Base-by-base conservation (phyloP, 805 yeast species). In the Starmerella potacharoeniae region DNA sequence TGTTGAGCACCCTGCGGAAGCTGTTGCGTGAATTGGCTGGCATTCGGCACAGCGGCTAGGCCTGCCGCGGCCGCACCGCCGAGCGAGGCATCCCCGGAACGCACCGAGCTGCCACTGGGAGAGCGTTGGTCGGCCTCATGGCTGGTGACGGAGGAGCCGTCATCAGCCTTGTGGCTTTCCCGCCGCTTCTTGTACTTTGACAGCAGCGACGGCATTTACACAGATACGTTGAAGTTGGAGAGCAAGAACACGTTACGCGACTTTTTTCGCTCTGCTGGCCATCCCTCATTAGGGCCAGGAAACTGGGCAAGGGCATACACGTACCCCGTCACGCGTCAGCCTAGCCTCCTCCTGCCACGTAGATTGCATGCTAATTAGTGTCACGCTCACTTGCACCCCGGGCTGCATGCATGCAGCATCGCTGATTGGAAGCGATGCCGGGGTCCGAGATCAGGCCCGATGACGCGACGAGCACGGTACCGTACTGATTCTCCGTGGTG, bases 171-270 rank as follows among this genome's bases (percentile, higher is more conserved):
- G 45, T 49, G 58, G 55, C 64, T 61, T 42, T 60, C 65, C 40
- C 66, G 62, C 55, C 58, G 61, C 56, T 62, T 62, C 50, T 60
- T 55, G 42, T 61, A 60, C 56, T 64, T 64, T 34, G 55, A 57
- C 42, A 55, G 51, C 29, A 52, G 51, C 48, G 59, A 46, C 53
- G 55, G 58, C 60, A 57, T 55, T 29, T 44, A 11, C 17, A 28
- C 11, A 9, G n/a, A 6, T 14, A 28, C 35, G 36, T 36, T 5
- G n/a, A 35, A 35, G 36, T 36, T 29, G n/a, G 52, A 40, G 34
- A 40, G 35, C 48, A 22, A 39, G 52, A 35, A 30, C 45, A 33
- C 22, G 44, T 34, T 22, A 36, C 49, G 53, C 56, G 55, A 30
- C 48, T 48, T 48, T 48, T 22, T 48, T 48, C 41, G 34, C 17